Percentiles rank a stretch among this genome's conserved stretches.
These are phyloP conservation scores for Solanum hybrid DNA, from an alignment of 305 asterid species.

Conservation along the genomic window DNA sequence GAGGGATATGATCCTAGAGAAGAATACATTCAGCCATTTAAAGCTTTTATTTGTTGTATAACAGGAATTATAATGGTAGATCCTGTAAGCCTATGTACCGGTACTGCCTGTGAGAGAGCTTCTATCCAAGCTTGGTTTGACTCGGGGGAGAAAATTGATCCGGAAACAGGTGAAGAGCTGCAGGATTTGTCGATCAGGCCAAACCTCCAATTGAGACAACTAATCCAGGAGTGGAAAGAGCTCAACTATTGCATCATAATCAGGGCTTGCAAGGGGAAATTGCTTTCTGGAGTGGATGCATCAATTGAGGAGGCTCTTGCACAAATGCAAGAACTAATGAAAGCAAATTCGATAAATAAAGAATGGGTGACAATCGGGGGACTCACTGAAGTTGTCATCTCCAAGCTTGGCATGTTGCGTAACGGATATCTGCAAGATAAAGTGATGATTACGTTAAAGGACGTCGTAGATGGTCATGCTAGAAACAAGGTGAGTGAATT, in stretches of 20 bases:
- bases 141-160: constrained; percentile 39
- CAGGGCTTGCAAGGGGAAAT: constrained; percentile 40
- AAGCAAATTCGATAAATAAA: constrained; percentile 35
- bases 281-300: constrained; percentile 20
- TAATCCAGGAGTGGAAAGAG: constrained; percentile 65
- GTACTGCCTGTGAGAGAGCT: constrained; percentile 49
- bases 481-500: constrained; percentile 48
- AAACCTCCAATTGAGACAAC: constrained; percentile 44
- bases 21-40: constrained; percentile 43
- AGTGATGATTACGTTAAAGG: constrained; percentile 31
- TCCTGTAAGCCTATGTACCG: constrained; percentile 61
- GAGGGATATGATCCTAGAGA: constrained; percentile 33
- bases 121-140: constrained; percentile 46
- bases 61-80: constrained; percentile 42
- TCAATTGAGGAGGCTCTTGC: constrained; percentile 29
- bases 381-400: constrained; percentile 24
- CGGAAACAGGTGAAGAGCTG: constrained; percentile 46
- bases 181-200: constrained; percentile 40
- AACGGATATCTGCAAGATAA: constrained; percentile 17
- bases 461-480: constrained; percentile 39
- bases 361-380: constrained; percentile 62
- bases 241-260: constrained; percentile 48
- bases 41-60: constrained; percentile 40
- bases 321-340: constrained; percentile 30
- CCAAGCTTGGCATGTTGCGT: constrained; percentile 15